Conservation (phyloP, 345 rosid species). For the Tarenaya hassleriana region DNA sequence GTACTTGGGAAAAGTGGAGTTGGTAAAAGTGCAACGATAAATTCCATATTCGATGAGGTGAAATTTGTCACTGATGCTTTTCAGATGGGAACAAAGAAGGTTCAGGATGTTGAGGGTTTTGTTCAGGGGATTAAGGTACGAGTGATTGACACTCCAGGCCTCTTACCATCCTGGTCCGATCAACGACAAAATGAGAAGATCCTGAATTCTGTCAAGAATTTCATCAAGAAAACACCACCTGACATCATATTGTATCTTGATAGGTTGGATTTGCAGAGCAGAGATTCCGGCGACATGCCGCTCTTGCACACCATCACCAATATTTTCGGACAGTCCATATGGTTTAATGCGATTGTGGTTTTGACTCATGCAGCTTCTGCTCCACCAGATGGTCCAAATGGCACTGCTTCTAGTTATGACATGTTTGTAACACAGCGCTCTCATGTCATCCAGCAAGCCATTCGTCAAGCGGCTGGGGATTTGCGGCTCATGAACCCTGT, state of each 20-base stretch:
- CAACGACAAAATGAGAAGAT: conserved; percentile 90
- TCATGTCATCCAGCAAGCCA: conserved; percentile 93
- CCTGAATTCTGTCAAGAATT: conserved; percentile 68
- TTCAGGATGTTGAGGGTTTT: conserved; percentile 91
- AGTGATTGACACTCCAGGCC: conserved; percentile 97
- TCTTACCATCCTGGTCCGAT: conserved; percentile 88
- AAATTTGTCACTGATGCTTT: conserved; percentile 87
- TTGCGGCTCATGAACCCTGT: conserved; percentile 99
- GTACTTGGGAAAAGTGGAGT: conserved; percentile 97
- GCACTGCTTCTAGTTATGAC: conserved; percentile 88
- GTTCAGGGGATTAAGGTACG: conserved; percentile 98
- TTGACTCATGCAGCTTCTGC: conserved; percentile 98
- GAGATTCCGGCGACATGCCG: conserved; percentile 95
- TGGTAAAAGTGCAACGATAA: conserved; percentile 98
- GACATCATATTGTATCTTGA: conserved; percentile 97
- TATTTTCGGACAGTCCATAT: conserved; percentile 85
- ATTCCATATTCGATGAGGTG: conserved; percentile 90
- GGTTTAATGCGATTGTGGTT: conserved; percentile 99
- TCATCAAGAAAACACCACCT: conserved; percentile 85
- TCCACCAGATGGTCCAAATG: conserved; percentile 98
- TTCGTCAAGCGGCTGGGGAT: conserved; percentile 99
- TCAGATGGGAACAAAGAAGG: conserved; percentile 82
- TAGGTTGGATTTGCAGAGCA: conserved; percentile 88
- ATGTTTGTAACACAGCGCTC: conserved; percentile 97
- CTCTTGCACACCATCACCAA: conserved; percentile 88